Base-by-base conservation (phyloP, 768 basidiomycete species). In the Tulasnella sp. region DNA sequence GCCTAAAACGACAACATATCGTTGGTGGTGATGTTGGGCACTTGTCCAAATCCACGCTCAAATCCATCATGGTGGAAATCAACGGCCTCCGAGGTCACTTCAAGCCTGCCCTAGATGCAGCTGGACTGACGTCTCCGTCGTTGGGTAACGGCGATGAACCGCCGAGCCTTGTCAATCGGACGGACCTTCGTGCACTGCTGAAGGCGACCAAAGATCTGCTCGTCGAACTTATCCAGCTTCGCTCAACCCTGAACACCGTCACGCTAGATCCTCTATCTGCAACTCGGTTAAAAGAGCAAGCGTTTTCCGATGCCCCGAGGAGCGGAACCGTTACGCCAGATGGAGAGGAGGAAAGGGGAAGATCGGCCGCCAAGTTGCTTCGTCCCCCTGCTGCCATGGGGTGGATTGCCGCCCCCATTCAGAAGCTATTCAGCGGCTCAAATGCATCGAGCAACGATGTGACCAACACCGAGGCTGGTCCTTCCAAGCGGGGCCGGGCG, bases 1-100 rank as follows among this genome's bases (percentile, higher is more conserved):
- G 97, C 34, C 83, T 98, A 34, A 95, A 93, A 80, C 89, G 94
- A 71, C 95, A 98, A 76, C 88, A 95, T 76, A 86, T 86, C 73
- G 90, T 90, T 29, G 90, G 93, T 9, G 81, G 79, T 9, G 94
- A 97, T 75, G 85, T 98, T 36, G 86, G 88, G 36, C 90, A 97
- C 78, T 84, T 98, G 19, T 95, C 94, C 0, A 88, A 90, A 62
- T 86, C 86, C 32, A 97, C 94, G 0, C 84, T 98, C 73, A 85
- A 86, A 72, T 84, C 85, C 67, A 87, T 99, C 66, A 77, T 94
- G 16, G 80, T 84, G 32, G 96, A 99, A 67, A 83, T 88, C 12
- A 82, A 83, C 11, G 83, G 83, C 14, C 82, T 96, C n/a, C 88
- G 94, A 1, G 77, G 81, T 8, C 89, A 90, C 62, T 94, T 94